Base-by-base conservation (phyloP, 2,329 filamentous ascomycete genomes). In the Teratosphaeria pseudoeucalypti region DNA sequence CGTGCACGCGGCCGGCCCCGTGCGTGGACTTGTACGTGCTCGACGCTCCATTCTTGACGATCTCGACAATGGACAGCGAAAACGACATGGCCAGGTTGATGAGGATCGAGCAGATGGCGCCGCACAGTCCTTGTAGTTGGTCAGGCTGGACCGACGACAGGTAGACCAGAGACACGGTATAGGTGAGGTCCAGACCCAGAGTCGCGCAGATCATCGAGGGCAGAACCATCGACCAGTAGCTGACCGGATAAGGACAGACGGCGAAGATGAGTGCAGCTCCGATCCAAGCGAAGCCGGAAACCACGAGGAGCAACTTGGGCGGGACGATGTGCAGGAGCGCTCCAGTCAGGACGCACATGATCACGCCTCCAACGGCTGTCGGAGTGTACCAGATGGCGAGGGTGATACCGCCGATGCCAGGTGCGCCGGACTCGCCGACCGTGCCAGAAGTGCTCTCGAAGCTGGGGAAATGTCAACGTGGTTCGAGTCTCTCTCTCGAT, bases 31-130 rank as follows among this genome's bases (percentile, higher is more conserved):
- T n/a, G 23, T 34, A 32, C 2, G 27, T 7, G 52, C 52, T 29
- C 7, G 23, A 54, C 10, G 65, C 68, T 52, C 63, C 63, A 32
- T 64, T 60, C 14, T 63, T 62, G 34, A 71, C 66, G 10, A 73
- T 70, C 34, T 72, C 69, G 0, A 69, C 68, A 14, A 74, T 67
- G 2, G 71, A 68, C 5, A 73, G 64, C 9, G 69, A 65, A 54
- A 74, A 72, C 1, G 71, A 70, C 63, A 74, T 73, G 29, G 68
- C 72, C 37, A 74, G 61, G 54, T 74, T 73, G 63, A 73, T 67
- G 4, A 73, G 62, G 54, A 72, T 72, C 12, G 69, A 72, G 29
- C 66, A 70, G 4, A 74, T 65, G 0, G 72, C 72, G 26, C 72
- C 72, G 2, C 69, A 69, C 4, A 74, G 60, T 16, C 70, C 72